Evolutionary conservation across 2,329 filamentous ascomycete species (phyloP), one percentile per base, ranked within the genome.

Genomic region (Chaetomium olivaceum): DNA sequence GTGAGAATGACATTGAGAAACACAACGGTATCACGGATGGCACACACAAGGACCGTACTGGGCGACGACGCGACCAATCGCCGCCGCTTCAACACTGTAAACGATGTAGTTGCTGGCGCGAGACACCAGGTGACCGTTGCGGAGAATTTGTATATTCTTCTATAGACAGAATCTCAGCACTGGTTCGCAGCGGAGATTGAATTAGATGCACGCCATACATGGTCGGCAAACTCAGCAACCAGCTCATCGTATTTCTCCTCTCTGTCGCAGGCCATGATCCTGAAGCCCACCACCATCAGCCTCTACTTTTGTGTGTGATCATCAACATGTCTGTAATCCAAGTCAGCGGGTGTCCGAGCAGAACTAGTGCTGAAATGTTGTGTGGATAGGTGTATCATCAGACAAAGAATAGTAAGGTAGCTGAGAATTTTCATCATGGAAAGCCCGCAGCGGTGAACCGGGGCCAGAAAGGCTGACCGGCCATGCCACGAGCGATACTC

Each of bases 381-480:
- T 62, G 58, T 66, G 63, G 58, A 67, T 62, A 50, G 39, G 59
- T 36, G 58, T 31, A 60, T 67, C 63, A 84, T 97, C 94, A 97
- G 94, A 97, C 91, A 90, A 87, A 86, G 57, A 83, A 77, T 88
- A 76, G 70, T 80, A 90, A 97, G 94, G 94, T 98, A 98, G 94
- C 94, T 92, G 90, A 95, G 91, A 89, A 83, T 88, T 96, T 90
- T 96, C 94, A 97, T 97, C 94, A 97, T 87, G 86, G 94, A 96
- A 89, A 87, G 85, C 83, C 82, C 81, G 81, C 82, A 78, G 79
- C 81, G 77, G 71, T 76, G 76, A 39, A 74, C 81, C 80, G 81
- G 81, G 80, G 83, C 90, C 92, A 94, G 86, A 90, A 97, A 88
- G 91, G 89, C 83, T 80, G 81, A 80, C 83, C 83, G 82, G 82